Evolutionary conservation across 441 rosid species (phyloP), one percentile per base, ranked within the genome.

Genomic region (Omphalea diandra): DNA sequence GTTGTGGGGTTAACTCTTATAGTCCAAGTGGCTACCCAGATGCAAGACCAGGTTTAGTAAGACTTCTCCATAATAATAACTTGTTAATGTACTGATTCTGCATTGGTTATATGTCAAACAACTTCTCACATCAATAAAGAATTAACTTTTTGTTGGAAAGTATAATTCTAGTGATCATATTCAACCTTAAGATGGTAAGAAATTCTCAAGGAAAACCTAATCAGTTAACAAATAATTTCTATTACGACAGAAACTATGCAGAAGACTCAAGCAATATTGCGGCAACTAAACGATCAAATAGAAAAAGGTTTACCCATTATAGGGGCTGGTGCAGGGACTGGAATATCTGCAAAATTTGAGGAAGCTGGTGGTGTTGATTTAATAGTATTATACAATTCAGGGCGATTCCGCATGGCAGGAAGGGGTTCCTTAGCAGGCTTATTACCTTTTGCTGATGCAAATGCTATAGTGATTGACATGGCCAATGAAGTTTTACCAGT

Each of bases 251-350:
- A 91, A 78, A 94, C 97, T 46, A 71, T 91, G 73, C 83, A 74
- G 81, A 85, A 81, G 79, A 91, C 99, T 63, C 85, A 47, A 67
- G 76, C 81, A 73, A 89, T 86, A 71, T 77, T 91, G 83, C 86
- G 83, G 79, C 80, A 81, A 61, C 81, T 94, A 40, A 84, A 82
- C 79, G 86, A 83, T 76, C 96, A 86, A 75, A 86, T 88, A 63
- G 79, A 82, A 71, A 83, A 81, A 72, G 96, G 93, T 52, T 76
- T 83, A 70, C 90, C 99, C 32, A 89, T 94, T 69, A 87, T 94
- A 9, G 99, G 99, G 68, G 99, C 94, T 79, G 99, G 99, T 77
- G 97, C 99, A 65, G 97, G 97, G 73, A 92, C 97, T 10, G 99
- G 99, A 75, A 94, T 94, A 83, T 94, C 97, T 36, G 97, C 97